Evolutionary conservation across 2,329 filamentous ascomycete genomes (phyloP), one percentile per base, ranked within the genome.

Genomic region (Ophiostoma australiae): DNA sequence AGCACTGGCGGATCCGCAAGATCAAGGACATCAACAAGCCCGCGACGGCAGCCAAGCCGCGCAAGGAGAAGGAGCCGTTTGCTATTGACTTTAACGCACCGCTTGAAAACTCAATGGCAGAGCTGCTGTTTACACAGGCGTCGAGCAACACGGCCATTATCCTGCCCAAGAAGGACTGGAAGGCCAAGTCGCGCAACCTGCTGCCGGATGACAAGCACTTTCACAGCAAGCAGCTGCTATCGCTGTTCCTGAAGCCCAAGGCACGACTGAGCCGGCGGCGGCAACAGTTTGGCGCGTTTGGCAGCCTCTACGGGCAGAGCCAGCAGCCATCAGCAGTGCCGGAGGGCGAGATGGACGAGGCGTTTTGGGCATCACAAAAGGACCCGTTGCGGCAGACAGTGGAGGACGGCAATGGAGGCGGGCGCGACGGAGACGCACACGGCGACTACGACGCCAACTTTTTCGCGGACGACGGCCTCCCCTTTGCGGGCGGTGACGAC

Each of bases 131-230:
- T 80, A 95, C 91, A 0, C 89, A 90, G 72, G 93, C 94, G 7
- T 85, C 89, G 23, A 92, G 90, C 69, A 96, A 93, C 78, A 87
- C 91, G 4, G 86, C 89, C 55, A 97, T 98, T 75, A 92, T 89
- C 67, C 80, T 99, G 75, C 91, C 94, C 23, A 97, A 97, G 82
- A 92, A 94, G 75, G 93, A 98, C 79, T 96, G 94, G 93, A 95
- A 92, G 79, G 95, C 92, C 55, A 97, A 97, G 80, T 93, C 91
- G 1, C 88, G 93, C 68, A 97, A 99, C 78, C 85, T 99, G 3
- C 87, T 99, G 4, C 94, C 96, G 2, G 95, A 99, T 77, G 95
- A 99, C 81, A 97, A 97, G 80, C 94, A 98, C 79, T 98, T 99
- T 83, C 97, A 94, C 82, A 98, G 94, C 10, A 91, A 91, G 77